Evolutionary conservation across 2,329 filamentous ascomycete species (phyloP).

Genomic region (Cercospora sojina): DNA sequence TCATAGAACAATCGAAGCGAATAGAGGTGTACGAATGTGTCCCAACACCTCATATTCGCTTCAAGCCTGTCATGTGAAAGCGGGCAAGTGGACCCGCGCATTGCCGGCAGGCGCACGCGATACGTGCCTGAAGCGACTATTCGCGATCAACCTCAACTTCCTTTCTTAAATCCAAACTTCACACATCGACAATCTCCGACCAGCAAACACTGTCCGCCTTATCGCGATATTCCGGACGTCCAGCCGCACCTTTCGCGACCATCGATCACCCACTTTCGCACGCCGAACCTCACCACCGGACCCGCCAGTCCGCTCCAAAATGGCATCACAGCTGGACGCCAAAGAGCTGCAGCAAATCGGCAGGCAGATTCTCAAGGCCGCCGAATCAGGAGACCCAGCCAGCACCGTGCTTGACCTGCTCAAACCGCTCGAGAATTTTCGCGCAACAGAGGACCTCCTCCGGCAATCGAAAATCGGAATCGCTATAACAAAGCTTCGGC

Average conservation of each 20-base stretch:
- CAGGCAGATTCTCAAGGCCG: conserved; percentile 76
- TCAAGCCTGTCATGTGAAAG: background rate
- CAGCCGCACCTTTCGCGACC: background rate
- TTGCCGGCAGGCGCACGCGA: conserved; percentile 1
- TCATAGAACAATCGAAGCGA: background rate
- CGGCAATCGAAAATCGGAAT: conserved; percentile 90
- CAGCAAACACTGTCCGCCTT: background rate
- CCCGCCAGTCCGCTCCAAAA: conserved; percentile 17
- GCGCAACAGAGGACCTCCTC: conserved; percentile 84
- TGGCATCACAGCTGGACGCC: conserved; percentile 63
- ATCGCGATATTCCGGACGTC: background rate
- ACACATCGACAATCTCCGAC: background rate
- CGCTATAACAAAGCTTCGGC: conserved; percentile 79
- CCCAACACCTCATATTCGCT: background rate
- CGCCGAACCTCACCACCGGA: background rate
- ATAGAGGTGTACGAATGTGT: background rate
- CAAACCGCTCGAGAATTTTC: conserved; percentile 74
- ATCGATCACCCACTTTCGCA: background rate
- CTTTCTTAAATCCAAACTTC: background rate
- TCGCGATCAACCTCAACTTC: conserved; percentile 5
- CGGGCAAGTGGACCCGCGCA: conserved; percentile 4
- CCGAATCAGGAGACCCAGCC: conserved; percentile 70
- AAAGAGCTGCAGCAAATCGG: conserved; percentile 77
- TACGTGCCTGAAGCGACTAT: background rate
- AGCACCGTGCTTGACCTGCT: conserved; percentile 71